Evolutionary conservation across 2,329 filamentous ascomycete genomes (phyloP), one percentile per base, ranked within the genome.

Genomic region (Fusarium sp.): DNA sequence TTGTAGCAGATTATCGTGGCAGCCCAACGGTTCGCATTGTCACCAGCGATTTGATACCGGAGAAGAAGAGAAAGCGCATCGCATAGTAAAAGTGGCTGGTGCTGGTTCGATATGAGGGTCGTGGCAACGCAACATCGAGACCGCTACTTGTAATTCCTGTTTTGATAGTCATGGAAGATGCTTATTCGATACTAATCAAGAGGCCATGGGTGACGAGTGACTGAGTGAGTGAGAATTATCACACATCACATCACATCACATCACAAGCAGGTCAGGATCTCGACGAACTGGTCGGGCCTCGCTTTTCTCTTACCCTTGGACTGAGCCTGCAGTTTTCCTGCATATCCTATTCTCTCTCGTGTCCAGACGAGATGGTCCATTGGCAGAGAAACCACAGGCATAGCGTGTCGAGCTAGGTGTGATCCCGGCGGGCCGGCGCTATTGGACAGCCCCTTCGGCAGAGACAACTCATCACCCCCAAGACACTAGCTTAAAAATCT

Each of bases 381-480:
- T 70, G 67, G 67, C 66, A 70, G 67, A 70, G 66, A 60, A 70
- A 70, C 66, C 67, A 68, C 63, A 21, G 40, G 53, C 61, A 49
- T 59, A 54, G 63, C 51, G 51, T 65, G 60, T 40, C 46, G 47
- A 57, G 66, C 66, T 74, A 69, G 66, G 68, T 72, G 63, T 65
- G 71, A 74, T 77, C 77, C 72, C 69, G 70, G 76, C 69, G 51
- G 47, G 59, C 71, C 58, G 65, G 71, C 72, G 66, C 73, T 68
- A 81, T 81, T 80, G 79, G 79, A 66, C 71, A 77, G 72, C 70
- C 40, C 71, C 45, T 27, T 74, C 78, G 74, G 78, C 78, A 80
- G 56, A 79, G 79, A 79, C 79, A 81, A 71, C 79, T 77, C 79
- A 81, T 80, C 79, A 80, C 57, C 66, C 68, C 42, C 28, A 51